A percentile compares a stretch with the other conserved stretches of the same genome.
These are phyloP conservation scores for Apiospora malaysiana DNA, from an alignment of 2,329 filamentous ascomycete genomes.

Conservation along the genomic window DNA sequence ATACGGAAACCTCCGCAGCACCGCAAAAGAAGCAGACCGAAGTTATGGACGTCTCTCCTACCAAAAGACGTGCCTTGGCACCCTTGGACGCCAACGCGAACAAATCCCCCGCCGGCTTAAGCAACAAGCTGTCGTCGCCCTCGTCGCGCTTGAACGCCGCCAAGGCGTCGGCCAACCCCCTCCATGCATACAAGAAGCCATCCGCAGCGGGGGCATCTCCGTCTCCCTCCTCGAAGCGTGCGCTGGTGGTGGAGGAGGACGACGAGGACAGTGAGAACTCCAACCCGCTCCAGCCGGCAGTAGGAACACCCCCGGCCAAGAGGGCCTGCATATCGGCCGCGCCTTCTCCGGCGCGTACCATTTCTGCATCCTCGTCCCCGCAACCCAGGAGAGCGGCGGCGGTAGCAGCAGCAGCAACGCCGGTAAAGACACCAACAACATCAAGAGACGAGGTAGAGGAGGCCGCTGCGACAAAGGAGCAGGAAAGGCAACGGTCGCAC, in stretches of 20 bases:
- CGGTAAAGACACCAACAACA: neutral
- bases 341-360: neutral
- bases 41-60: constrained; percentile 35
- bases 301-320: neutral
- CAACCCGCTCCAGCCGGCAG: constrained; percentile 1
- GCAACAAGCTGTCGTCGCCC: neutral
- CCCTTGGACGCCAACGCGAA: constrained; percentile 37
- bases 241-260: neutral
- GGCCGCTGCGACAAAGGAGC: neutral
- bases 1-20: constrained; percentile 19
- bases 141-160: constrained; percentile 1
- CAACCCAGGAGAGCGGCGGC: neutral
- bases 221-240: neutral
- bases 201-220: neutral
- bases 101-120: constrained; percentile 26
- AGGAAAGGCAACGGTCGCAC: constrained; percentile 27
- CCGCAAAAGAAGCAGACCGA: neutral
- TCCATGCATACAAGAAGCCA: neutral
- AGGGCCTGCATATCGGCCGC: neutral
- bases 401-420: neutral
- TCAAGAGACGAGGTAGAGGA: neutral
- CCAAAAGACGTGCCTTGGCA: constrained; percentile 38
- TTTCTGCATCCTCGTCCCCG: neutral
- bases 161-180: neutral
- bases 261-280: constrained; percentile 11